A percentile compares a stretch with the other conserved stretches of the same genome.
These are phyloP conservation scores for Sutorius eximius DNA, from an alignment of 1,284 basidiomycete species.

Conservation along the genomic window DNA sequence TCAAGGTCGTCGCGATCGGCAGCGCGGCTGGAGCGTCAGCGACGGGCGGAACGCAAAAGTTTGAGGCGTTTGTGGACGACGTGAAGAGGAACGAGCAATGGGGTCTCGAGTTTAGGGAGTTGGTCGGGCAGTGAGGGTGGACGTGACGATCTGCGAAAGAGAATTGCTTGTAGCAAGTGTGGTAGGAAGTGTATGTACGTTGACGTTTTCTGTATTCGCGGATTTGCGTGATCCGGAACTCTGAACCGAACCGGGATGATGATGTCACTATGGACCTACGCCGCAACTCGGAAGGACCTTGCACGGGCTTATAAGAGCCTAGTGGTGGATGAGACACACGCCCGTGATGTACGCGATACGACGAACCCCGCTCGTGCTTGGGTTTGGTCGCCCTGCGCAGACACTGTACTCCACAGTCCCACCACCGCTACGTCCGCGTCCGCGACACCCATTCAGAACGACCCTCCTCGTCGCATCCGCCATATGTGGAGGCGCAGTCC, in stretches of 20 bases:
- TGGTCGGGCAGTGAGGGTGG: slow-evolving; percentile 27
- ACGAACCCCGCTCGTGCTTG: slow-evolving; percentile 4
- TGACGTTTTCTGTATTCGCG: no score
- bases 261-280: background rate
- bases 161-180: slow-evolving; percentile 2
- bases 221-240: no score
- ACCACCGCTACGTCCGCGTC: background rate
- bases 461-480: slow-evolving; percentile 19
- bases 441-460: slow-evolving; percentile 9
- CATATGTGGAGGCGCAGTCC: slow-evolving; percentile 19
- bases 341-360: slow-evolving; percentile 16
- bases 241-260: no score
- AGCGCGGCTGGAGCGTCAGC: slow-evolving; percentile 56
- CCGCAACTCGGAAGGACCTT: slow-evolving; percentile 21
- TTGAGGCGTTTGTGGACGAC: slow-evolving; percentile 75
- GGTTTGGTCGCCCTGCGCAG: background rate
- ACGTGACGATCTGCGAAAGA: no score
- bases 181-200: background rate
- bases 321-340: background rate
- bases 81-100: slow-evolving; percentile 62
- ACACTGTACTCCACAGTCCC: slow-evolving; percentile 6
- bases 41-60: slow-evolving; percentile 44
- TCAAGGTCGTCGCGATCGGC: slow-evolving; percentile 58
- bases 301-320: background rate
- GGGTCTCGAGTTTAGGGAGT: slow-evolving; percentile 70